Conservation (phyloP, 202 grass and related monocot species). For the Cymbopogon flexuosus region DNA sequence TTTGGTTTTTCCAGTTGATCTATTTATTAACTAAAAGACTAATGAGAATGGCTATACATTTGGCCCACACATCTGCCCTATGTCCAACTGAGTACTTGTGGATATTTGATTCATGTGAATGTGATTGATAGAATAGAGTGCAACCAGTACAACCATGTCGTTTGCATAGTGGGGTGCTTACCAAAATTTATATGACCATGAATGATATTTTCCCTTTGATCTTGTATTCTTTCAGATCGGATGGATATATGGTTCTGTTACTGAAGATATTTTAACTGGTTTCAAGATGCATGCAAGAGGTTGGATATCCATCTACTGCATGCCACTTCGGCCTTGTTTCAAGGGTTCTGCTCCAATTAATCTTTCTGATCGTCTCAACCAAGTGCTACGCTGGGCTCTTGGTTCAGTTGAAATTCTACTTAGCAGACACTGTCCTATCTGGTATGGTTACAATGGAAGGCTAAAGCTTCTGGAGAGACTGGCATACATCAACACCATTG, state of each 20-base stretch:
- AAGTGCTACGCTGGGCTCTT: constrained; percentile 94
- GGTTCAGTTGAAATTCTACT: constrained; percentile 97
- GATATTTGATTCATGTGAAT: background rate
- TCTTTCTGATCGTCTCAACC: constrained; percentile 97
- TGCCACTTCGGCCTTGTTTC: constrained; percentile 87
- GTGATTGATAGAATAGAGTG: background rate
- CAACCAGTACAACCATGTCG: background rate
- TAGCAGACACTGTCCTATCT: constrained; percentile 96
- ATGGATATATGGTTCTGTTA: constrained; percentile 95
- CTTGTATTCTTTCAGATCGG: constrained; percentile 68
- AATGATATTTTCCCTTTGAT: background rate
- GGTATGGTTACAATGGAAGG: constrained; percentile 86
- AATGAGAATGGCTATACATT: background rate
- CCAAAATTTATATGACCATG: background rate
- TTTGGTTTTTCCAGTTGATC: constrained; percentile 10
- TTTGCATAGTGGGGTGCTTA: background rate
- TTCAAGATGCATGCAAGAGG: constrained; percentile 97
- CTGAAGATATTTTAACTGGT: constrained; percentile 90
- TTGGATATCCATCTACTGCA: constrained; percentile 98
- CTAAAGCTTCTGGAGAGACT: constrained; percentile 90
- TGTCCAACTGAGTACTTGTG: background rate
- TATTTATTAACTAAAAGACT: background rate
- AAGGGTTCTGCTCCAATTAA: constrained; percentile 99
- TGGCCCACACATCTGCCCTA: background rate
- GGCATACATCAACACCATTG: constrained; percentile 97